phyloP scores from a whole-genome alignment of 2,329 filamentous ascomycete species.

The Neofusicoccum parvum region DNA sequence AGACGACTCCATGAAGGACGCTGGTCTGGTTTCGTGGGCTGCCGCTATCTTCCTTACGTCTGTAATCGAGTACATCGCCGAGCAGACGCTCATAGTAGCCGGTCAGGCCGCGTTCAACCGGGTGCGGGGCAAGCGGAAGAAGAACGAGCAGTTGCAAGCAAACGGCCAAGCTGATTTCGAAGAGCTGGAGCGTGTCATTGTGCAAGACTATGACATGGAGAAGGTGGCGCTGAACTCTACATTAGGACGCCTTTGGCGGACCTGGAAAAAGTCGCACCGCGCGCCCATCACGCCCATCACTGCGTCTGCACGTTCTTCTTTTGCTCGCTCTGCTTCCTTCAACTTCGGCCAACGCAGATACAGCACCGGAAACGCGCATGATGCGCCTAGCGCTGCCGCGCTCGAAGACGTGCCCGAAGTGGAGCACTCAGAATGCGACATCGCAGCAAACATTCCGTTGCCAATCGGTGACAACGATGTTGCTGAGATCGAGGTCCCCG shows the following conservation, averaged over 20 bases:
- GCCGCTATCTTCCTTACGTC: constrained; percentile 96
- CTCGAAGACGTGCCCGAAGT: constrained; percentile 41
- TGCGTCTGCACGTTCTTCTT: constrained; percentile 22
- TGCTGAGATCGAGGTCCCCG: constrained; percentile 78
- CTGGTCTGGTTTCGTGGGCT: constrained; percentile 72
- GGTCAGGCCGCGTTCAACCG: constrained; percentile 80
- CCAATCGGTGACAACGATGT: constrained; percentile 69
- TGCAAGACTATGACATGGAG: constrained; percentile 91
- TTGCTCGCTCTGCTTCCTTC: neutral
- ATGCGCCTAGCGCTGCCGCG: constrained; percentile 16
- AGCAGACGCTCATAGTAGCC: constrained; percentile 84
- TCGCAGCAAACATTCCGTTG: constrained; percentile 66
- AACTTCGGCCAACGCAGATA: constrained; percentile 4
- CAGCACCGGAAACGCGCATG: constrained; percentile 18
- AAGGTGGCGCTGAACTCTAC: constrained; percentile 87
- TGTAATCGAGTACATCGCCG: constrained; percentile 89
- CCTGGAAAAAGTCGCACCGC: constrained; percentile 87
- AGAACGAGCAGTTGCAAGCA: constrained; percentile 28
- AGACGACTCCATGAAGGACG: constrained; percentile 22
- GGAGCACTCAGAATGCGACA: constrained; percentile 45
- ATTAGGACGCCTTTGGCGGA: constrained; percentile 86
- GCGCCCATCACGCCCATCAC: constrained; percentile 31
- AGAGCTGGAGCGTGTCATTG: constrained; percentile 68
- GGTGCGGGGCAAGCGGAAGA: constrained; percentile 44
- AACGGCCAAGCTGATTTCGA: constrained; percentile 39